Evolutionary conservation across 352 stramenopile species (phyloP), one percentile per base, ranked within the genome.

Genomic region (Pythium apleroticum): DNA sequence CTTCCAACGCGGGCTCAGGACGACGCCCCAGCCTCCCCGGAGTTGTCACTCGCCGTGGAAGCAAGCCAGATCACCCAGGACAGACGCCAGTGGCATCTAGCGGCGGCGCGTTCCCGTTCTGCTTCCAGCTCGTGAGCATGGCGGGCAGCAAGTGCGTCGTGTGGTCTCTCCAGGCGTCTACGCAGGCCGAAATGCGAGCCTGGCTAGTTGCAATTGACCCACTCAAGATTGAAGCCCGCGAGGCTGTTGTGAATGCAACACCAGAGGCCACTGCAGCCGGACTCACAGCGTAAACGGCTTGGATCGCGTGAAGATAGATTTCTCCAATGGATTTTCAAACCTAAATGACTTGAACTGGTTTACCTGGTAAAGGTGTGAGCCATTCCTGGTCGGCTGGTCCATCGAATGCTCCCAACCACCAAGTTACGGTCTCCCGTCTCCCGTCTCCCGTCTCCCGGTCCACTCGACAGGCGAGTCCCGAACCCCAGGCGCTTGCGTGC

Each of bases 131-230:
- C 11, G 78, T 90, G 33, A 86, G 73, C 35, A 65, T 84, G 5
- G 62, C 60, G 3, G 76, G 74, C 12, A 48, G 52, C 52, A 88
- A 87, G 59, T 85, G 77, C 27, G 56, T 89, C 0, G 74, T 92
- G 22, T 94, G 86, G 86, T 88, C 79, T 48, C 72, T 93, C 14
- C 81, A 93, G 68, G 79, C 82, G 20, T 94, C 86, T 5, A 91
- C 80, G 0, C 65, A 73, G 8, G 55, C 74, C 1, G 84, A 94
- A 57, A 81, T 91, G 69, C 73, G 75, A 10, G 77, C 83, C 43
- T 93, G 84, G 86, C 75, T 90, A 17, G 76, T 87, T 8, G 78
- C 78, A 12, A 89, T 91, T 30, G 80, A 90, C 49, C 83, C 81
- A 6, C 70, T 91, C 52, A 89, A 86, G 67, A 88, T 89, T 20